Conservation (phyloP, 306 rosid genomes). For the Glycine latifolia region DNA sequence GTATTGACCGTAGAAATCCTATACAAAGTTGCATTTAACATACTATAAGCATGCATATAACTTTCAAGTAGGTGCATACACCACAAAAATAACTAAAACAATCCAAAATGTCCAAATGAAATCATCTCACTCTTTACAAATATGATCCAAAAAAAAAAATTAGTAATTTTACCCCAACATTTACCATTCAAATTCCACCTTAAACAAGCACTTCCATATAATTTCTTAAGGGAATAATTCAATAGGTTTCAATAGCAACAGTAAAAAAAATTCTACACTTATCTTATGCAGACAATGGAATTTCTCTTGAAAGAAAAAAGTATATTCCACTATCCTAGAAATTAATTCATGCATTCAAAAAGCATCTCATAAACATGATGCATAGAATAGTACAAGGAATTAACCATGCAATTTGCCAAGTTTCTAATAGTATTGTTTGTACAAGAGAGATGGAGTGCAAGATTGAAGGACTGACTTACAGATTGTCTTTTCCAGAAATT, state of each 20-base stretch:
- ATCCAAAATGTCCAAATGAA: too few species aligned
- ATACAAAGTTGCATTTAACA: background rate
- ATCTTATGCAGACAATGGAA: constrained; percentile 18
- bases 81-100: too few species aligned
- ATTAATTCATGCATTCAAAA: constrained; percentile 38
- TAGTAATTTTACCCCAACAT: too few species aligned
- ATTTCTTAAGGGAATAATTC: background rate
- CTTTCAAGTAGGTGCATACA: too few species aligned
- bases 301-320: background rate
- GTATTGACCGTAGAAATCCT: background rate
- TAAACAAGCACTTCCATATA: too few species aligned
- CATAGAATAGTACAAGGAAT: constrained; percentile 25
- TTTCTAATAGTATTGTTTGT: constrained; percentile 20
- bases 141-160: too few species aligned
- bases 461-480: constrained; percentile 65
- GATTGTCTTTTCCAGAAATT: constrained; percentile 72
- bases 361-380: constrained; percentile 17
- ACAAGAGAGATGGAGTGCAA: background rate
- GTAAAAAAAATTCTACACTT: background rate
- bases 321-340: constrained; percentile 5
- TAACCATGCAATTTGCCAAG: constrained; percentile 33
- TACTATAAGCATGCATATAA: background rate
- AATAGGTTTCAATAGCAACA: background rate
- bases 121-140: too few species aligned
- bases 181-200: too few species aligned